Base-by-base conservation (phyloP, 129 eudicot species). In the Daucus carota region DNA sequence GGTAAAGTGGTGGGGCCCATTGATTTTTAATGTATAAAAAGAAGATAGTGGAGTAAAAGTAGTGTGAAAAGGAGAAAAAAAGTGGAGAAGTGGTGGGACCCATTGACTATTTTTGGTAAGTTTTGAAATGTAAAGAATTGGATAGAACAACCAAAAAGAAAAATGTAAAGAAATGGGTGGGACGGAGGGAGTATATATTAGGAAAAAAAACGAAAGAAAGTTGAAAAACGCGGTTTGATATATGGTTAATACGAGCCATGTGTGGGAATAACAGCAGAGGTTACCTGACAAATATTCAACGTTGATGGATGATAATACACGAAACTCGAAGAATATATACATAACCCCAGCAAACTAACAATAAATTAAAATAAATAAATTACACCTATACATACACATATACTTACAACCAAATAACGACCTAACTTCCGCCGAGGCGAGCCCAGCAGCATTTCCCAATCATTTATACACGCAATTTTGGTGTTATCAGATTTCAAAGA, bases 361-460 rank as follows among this genome's bases (percentile, higher is more conserved):
- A 22, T 20, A 50, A 18, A 50, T 20, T 7, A 52, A 1, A 52
- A 1, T 22, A 22, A 52, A 52, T 6, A 2, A 40, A 40, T 2
- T 6, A 24, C 26, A 52, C 2, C 7, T 52, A 22, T 22, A 22
- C 62, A 7, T 57, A n/a, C 65, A 40, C 43, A 40, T 2, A 57
- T 31, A 2, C 24, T 8, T 12, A 57, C 48, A 45, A 45, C 65
- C 65, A 57, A 57, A 8, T 57, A 57, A 57, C 65, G 32, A 57
- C 65, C 65, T 57, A 57, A 57, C 65, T 24, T 57, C 65, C 65
- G 65, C 65, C n/a, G n/a, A n/a, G n/a, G n/a, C n/a, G n/a, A n/a
- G n/a, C n/a, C 65, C 5, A 57, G 65, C 31, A 57, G 24, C 12
- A 9, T 52, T 52, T n/a, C 11, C 14, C 1, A 3, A 45, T 20